Conservation (phyloP, 2,329 filamentous ascomycete species). For the Laburnicola sp. region DNA sequence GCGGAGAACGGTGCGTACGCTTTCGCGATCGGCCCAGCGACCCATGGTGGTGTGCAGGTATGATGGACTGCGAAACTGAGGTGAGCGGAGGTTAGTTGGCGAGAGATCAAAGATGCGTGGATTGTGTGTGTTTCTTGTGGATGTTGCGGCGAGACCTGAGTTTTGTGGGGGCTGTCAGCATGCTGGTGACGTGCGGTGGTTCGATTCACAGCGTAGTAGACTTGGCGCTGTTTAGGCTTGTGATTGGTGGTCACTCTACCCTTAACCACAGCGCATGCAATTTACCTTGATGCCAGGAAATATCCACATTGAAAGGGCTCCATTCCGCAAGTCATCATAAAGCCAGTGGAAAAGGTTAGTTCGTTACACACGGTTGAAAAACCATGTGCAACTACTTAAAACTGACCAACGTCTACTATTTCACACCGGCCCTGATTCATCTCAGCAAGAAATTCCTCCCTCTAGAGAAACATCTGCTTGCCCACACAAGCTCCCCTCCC, state of each 20-base stretch:
- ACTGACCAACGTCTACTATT: too few relatives aligned
- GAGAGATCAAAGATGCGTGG: background rate
- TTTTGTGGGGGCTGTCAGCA: background rate
- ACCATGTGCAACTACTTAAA: too few relatives aligned
- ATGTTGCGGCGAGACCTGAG: background rate
- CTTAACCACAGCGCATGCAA: background rate
- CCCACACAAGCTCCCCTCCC: too few relatives aligned
- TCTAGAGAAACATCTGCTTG: too few relatives aligned
- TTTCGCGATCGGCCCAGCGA: constrained; percentile 29
- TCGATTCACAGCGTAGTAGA: background rate
- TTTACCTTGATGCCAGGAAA: background rate
- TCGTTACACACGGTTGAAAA: too few relatives aligned
- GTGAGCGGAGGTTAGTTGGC: constrained; percentile 1
- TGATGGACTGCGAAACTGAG: background rate
- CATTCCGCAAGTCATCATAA: too few relatives aligned
- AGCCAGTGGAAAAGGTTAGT: too few relatives aligned
- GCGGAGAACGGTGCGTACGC: constrained; percentile 14
- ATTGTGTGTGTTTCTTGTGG: background rate
- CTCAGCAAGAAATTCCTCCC: too few relatives aligned
- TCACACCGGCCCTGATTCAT: too few relatives aligned
- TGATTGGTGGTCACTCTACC: background rate
- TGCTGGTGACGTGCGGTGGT: background rate
- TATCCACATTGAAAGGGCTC: too few relatives aligned
- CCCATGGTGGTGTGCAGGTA: constrained; percentile 22
- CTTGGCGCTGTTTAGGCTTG: background rate